Evolutionary conservation across 2,329 filamentous ascomycete genomes (phyloP).

Genomic region (Lasiodiplodia sp.): DNA sequence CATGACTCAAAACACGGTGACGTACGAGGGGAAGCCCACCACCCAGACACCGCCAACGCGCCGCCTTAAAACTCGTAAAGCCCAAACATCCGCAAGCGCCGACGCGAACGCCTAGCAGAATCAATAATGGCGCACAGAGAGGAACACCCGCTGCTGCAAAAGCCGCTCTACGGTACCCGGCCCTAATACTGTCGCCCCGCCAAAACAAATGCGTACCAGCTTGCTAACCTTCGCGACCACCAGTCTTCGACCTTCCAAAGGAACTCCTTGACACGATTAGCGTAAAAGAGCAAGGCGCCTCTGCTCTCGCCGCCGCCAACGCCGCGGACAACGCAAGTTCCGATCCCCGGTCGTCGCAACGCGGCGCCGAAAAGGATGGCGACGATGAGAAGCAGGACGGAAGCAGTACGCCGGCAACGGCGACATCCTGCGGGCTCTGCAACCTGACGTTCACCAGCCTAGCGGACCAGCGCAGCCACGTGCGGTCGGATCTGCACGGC

Average conservation of each 20-base stretch:
- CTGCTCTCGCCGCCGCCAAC: constrained; percentile 26
- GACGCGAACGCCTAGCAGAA: neutral
- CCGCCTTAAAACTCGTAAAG: neutral
- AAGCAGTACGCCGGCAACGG: constrained; percentile 54
- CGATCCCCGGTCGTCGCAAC: neutral
- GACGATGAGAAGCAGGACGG: constrained; percentile 31
- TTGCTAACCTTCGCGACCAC: constrained; percentile 33
- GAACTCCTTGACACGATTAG: constrained; percentile 75
- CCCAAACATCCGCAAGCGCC: neutral
- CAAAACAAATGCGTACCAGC: neutral
- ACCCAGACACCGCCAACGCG: neutral
- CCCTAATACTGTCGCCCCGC: neutral
- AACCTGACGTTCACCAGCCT: constrained; percentile 73
- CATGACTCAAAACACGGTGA: constrained; percentile 22
- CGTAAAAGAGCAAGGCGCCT: constrained; percentile 54
- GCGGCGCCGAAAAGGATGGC: constrained; percentile 46
- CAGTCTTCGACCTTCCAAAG: constrained; percentile 83
- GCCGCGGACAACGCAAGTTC: constrained; percentile 12
- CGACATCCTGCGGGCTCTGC: constrained; percentile 84
- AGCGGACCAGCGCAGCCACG: constrained; percentile 83
- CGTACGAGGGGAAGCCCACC: constrained; percentile 13
- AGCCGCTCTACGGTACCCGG: constrained; percentile 48
- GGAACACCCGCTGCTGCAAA: constrained; percentile 41
- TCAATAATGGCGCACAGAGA: constrained; percentile 32
- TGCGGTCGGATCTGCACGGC: constrained; percentile 87